A percentile compares a stretch with the other conserved stretches of the same genome.
Conservation (phyloP, 768 basidiomycete genomes). For the Leccinum fibrillosum region DNA sequence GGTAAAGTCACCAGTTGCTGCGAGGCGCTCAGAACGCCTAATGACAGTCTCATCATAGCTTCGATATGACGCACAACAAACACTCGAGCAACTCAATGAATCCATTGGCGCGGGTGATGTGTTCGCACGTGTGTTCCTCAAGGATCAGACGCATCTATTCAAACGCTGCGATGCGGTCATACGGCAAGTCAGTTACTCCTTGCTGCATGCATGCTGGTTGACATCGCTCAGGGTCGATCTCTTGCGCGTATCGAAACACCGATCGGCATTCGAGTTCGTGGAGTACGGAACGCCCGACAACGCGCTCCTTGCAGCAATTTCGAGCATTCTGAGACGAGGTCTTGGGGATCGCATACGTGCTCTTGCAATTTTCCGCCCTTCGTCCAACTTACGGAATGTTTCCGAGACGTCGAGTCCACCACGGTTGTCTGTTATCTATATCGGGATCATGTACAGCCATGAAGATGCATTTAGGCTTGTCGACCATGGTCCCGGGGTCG, state of each 20-base stretch:
- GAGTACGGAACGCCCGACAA: constrained; percentile 61
- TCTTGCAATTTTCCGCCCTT: constrained; percentile 56
- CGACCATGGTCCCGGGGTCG: constrained; percentile 85
- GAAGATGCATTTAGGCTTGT: constrained; percentile 79
- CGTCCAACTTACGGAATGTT: constrained; percentile 42
- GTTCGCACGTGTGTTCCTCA: constrained; percentile 71
- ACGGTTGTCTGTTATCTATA: constrained; percentile 47
- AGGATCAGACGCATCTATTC: constrained; percentile 59
- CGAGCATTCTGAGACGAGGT: constrained; percentile 53
- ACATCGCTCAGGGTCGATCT: constrained; percentile 43
- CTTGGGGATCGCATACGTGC: constrained; percentile 72
- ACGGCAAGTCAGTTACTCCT: constrained; percentile 39
- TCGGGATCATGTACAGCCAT: constrained; percentile 77
- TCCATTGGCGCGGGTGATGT: constrained; percentile 49
- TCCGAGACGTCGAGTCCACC: constrained; percentile 56
- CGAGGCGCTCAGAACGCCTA: neutral
- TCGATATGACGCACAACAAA: constrained; percentile 68
- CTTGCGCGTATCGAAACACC: constrained; percentile 39
- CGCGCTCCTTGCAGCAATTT: constrained; percentile 53
- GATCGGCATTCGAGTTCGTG: constrained; percentile 35
- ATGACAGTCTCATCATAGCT: constrained; percentile 47
- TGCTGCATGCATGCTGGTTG: constrained; percentile 1
- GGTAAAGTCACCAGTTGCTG: constrained; percentile 39
- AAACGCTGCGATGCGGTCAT: constrained; percentile 74
- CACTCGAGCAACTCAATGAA: constrained; percentile 61